phyloP scores from a whole-genome alignment of 352 stramenopile genomes.

The Globisporangium ultimum region DNA sequence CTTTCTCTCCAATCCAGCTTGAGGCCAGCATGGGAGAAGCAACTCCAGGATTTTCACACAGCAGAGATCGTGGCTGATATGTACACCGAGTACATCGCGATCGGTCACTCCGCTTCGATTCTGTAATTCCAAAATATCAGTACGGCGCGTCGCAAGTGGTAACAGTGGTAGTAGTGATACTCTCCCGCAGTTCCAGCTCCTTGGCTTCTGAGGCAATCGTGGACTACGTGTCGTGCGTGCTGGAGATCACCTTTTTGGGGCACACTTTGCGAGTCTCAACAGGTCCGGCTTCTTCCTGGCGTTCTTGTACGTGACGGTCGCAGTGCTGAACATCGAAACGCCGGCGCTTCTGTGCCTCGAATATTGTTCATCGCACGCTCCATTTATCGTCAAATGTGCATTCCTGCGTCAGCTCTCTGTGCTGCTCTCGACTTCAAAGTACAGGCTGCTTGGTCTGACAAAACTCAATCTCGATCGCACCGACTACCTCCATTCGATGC shows the following conservation, averaged over 20 bases:
- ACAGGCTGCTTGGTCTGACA: no score
- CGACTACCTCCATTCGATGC: no score
- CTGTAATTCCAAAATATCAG: slow-evolving; percentile 35
- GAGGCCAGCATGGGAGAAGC: no score
- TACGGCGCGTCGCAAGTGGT: not conserved
- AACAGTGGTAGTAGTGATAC: not conserved
- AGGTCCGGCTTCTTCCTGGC: slow-evolving; percentile 24
- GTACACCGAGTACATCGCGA: slow-evolving; percentile 43
- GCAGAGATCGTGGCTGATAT: slow-evolving; percentile 37
- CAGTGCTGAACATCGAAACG: slow-evolving; percentile 32
- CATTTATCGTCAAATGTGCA: no score
- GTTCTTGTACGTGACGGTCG: slow-evolving; percentile 25
- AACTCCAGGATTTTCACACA: slow-evolving; percentile 21
- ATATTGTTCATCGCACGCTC: no score
- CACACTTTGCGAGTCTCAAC: slow-evolving; percentile 17
- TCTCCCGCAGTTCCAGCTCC: not conserved
- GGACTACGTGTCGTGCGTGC: slow-evolving; percentile 3
- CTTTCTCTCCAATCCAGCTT: no score
- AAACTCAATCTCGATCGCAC: no score
- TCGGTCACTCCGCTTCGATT: slow-evolving; percentile 36
- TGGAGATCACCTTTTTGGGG: slow-evolving; percentile 4
- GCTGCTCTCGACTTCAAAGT: no score
- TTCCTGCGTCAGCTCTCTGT: no score
- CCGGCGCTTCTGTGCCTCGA: slow-evolving; percentile 30
- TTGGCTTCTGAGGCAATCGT: slow-evolving; percentile 7